Evolutionary conservation across 2,329 filamentous ascomycete species (phyloP), one percentile per base, ranked within the genome.

Genomic region (Blastomyces silverae): DNA sequence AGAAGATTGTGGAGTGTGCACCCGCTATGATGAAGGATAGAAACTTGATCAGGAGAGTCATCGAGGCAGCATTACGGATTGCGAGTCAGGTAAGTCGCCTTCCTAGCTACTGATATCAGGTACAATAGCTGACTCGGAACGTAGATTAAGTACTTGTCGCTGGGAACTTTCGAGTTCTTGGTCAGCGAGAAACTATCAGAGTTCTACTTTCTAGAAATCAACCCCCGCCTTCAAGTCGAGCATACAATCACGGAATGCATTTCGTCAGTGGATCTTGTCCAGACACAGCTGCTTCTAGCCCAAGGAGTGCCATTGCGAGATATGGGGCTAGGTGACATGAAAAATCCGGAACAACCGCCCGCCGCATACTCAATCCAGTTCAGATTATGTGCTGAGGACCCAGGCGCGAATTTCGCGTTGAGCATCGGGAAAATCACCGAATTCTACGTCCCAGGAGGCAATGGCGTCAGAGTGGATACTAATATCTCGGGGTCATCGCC

Each of bases 131-230:
- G 15, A 57, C 73, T 56, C 73, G 64, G 70, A 69, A 15, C 68
- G 57, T 25, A 81, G 75, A 80, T 85, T 61, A 74, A 78, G 3
- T 88, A 88, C 71, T 76, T 77, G 59, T 86, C 83, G 0, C 76
- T 88, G 0, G 86, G 86, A 10, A 88, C 86, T 0, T 87, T 87
- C 67, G 86, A 89, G 70, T 88, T 88, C 65, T 77, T 89, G 0
- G 79, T 86, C 15, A 83, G 83, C 64, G 79, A 81, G 13, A 66
- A 73, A 0, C 79, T 74, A 0, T 71, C 72, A 1, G 79, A 83
- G 31, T 84, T 82, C 71, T 87, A 81, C 73, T 87, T 87, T 68
- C 73, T 87, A 6, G 85, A 87, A 69, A 79, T 86, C 67, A 87
- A 87, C 64, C 84, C 85, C 0, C 78, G 85, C 2, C 72, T 87